phyloP scores from a whole-genome alignment of 768 basidiomycete species.

The Tylopilus balloui region DNA sequence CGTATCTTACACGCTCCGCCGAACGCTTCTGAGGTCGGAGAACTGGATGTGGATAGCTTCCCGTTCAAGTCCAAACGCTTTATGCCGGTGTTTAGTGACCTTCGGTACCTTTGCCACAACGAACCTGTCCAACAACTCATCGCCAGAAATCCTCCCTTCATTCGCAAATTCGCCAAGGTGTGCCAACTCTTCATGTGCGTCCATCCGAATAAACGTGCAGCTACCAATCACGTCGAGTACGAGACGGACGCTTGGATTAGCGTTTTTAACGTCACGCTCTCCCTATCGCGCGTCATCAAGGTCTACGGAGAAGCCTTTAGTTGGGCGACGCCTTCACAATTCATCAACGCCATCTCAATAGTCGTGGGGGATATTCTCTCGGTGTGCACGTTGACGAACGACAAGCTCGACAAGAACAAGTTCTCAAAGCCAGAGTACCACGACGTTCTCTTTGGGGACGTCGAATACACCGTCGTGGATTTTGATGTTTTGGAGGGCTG shows the following conservation, averaged over 20 bases:
- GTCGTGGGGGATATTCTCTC: constrained; percentile 70
- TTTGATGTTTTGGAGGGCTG: constrained; percentile 78
- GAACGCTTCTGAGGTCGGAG: constrained; percentile 21
- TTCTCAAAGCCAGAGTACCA: constrained; percentile 63
- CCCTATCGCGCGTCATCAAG: constrained; percentile 83
- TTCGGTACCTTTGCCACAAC: constrained; percentile 82
- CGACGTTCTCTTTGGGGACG: constrained; percentile 58
- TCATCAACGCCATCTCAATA: constrained; percentile 61
- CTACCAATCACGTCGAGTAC: constrained; percentile 84
- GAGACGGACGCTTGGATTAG: constrained; percentile 97
- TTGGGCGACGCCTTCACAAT: constrained; percentile 50
- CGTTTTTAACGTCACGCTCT: constrained; percentile 92
- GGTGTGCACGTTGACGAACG: constrained; percentile 64
- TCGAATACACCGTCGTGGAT: constrained; percentile 56
- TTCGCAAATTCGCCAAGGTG: constrained; percentile 67
- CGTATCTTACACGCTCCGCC: constrained; percentile 43
- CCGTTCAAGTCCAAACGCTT: constrained; percentile 95
- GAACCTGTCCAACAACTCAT: constrained; percentile 77
- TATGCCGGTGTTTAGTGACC: constrained; percentile 90
- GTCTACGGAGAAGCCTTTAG: constrained; percentile 82
- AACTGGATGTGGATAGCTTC: constrained; percentile 75
- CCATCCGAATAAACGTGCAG: constrained; percentile 84
- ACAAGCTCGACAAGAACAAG: constrained; percentile 62
- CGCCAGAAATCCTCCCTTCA: constrained; percentile 59
- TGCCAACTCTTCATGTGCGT: constrained; percentile 91